Evolutionary conservation across 73 alveolate genomes (phyloP), one percentile per base, ranked within the genome.

Genomic region (Paramecium caudatum): DNA sequence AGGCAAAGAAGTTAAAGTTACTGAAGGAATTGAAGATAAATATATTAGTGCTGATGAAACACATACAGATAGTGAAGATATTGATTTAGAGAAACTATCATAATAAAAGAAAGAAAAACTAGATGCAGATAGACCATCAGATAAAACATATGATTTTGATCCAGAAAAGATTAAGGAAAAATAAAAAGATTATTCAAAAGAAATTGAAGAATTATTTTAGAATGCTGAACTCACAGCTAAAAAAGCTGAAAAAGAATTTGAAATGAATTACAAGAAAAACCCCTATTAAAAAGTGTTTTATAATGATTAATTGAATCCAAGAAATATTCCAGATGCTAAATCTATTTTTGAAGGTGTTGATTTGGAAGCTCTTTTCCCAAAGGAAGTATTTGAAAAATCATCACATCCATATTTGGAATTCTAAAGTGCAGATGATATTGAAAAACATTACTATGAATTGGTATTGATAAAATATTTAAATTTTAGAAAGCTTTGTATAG

Each of bases 51-150:
- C 88, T 3, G 88, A 74, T 43, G 88, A 74, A 74, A 74, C 43
- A 1, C 88, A 74, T 16, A 74, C 88, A 74, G 68, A 45, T 19
- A 74, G 88, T 74, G 88, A 74, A 41, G 88, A 74, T 37, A 45
- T 74, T 2, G 88, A 74, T 74, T 41, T 74, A 10, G 88, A 74
- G 43, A 19, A 36, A 34, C 47, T 74, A 74, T 48, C 70, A 9
- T 21, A 39, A 25, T 10, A 37, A 41, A 74, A 36, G 43, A 41
- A 74, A 74, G 41, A 74, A 17, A 74, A 45, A 3, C 36, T 39
- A 16, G 65, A 41, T 74, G 47, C 33, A 41, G 47, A 47, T 9
- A 74, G 65, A 33, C 27, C 49, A 7, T 32, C 49, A 23, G 49
- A 41, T 7, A 65, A 65, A 65, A 1, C 83, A 2, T 65, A 65